Percentiles rank a stretch among this genome's conserved stretches.
These are phyloP conservation scores for Geum urbanum DNA, from an alignment of 306 rosid species.

Conservation along the genomic window DNA sequence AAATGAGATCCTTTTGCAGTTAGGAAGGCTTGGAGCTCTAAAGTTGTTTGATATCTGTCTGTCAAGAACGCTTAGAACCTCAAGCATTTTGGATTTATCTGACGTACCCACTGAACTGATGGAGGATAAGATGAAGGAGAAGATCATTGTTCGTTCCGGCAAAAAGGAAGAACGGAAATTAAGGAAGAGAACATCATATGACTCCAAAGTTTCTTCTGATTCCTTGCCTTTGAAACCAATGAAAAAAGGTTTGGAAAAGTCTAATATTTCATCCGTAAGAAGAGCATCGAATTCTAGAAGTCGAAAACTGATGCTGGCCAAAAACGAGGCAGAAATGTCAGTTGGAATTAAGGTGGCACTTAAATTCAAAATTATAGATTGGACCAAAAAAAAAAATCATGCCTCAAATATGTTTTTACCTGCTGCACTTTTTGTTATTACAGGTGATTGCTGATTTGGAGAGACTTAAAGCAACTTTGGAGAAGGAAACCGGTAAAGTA, in stretches of 20 bases:
- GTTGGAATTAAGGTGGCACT: slow-evolving; percentile 65
- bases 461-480: slow-evolving; percentile 54
- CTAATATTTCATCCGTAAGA: slow-evolving; percentile 34
- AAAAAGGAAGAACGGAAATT: slow-evolving; percentile 48
- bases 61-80: slow-evolving; percentile 43
- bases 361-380: slow-evolving; percentile 13
- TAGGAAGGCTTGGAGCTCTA: slow-evolving; percentile 75
- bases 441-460: slow-evolving; percentile 74
- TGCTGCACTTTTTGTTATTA: slow-evolving; percentile 5
- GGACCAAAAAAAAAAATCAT: not conserved
- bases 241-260: slow-evolving; percentile 24
- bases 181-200: slow-evolving; percentile 33
- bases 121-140: slow-evolving; percentile 27
- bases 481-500: slow-evolving; percentile 52
- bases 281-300: slow-evolving; percentile 38
- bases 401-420: slow-evolving; percentile 1
- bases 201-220: slow-evolving; percentile 24
- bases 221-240: slow-evolving; percentile 28
- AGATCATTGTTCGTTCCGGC: slow-evolving; percentile 46
- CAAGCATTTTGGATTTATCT: slow-evolving; percentile 28
- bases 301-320: slow-evolving; percentile 41
- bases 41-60: slow-evolving; percentile 55
- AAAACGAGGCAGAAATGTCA: slow-evolving; percentile 75
- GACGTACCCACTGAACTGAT: slow-evolving; percentile 21
- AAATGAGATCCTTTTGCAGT: slow-evolving; percentile 51